Evolutionary conservation across 2,329 filamentous ascomycete species (phyloP).

Genomic region (Aschersonia sp.): DNA sequence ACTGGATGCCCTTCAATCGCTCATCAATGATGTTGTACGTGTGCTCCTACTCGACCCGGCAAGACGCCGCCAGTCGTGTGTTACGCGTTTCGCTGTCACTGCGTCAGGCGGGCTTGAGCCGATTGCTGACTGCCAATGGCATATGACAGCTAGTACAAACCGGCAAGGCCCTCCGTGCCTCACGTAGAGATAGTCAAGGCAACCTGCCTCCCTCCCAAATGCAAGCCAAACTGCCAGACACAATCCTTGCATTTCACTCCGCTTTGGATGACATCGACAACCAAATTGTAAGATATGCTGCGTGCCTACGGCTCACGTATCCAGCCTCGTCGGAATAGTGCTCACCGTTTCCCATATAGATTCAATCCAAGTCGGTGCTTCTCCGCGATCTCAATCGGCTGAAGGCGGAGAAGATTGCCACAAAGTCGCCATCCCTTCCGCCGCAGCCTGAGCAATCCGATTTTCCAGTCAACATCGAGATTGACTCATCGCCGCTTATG

Average conservation of each 20-base stretch:
- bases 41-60: not conserved
- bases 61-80: not conserved
- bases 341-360: conserved; percentile 9
- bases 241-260: conserved; percentile 32
- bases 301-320: not conserved
- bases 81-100: too few relatives aligned
- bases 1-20: conserved; percentile 33
- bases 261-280: conserved; percentile 41
- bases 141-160: conserved; percentile 40
- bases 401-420: conserved; percentile 12
- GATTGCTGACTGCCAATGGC: not conserved
- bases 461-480: conserved; percentile 20
- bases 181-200: conserved; percentile 28
- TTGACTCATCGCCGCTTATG: conserved; percentile 18
- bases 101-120: not conserved
- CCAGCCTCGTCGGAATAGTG: not conserved
- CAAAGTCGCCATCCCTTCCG: conserved; percentile 4
- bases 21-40: conserved; percentile 41
- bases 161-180: conserved; percentile 38
- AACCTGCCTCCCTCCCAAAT: conserved; percentile 17
- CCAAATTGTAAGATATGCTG: conserved; percentile 31
- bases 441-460: conserved; percentile 14
- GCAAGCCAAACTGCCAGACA: conserved; percentile 29
- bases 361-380: conserved; percentile 38
- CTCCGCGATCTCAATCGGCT: conserved; percentile 35